Evolutionary conservation across 1,139 yeast genomes (phyloP), one percentile per base, ranked within the genome.

Genomic region (Candida neerlandica): DNA sequence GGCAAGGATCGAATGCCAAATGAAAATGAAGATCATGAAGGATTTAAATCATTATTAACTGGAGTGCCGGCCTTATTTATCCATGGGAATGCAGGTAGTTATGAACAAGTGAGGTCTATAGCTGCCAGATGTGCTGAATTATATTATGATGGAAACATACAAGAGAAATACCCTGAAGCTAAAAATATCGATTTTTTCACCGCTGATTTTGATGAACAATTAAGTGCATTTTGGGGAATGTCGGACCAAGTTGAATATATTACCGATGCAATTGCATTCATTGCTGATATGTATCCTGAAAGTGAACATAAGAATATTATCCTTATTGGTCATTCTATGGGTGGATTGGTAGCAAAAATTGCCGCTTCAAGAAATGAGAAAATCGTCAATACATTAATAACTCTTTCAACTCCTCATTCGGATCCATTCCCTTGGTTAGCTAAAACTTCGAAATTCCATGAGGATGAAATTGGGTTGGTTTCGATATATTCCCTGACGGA

Each of bases 41-140:
- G 45, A 5, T 46, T 43, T n/a, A 37, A 35, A 12, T 41, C 46
- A 26, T 46, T 58, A 7, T 64, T 86, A 32, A 78, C 77, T 46
- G 99, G 98, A 0, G 78, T 86, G 1, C 99, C 99, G 0, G 90
- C 89, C 1, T 70, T 95, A 18, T 95, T 95, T 63, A 87, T 95
- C 37, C 99, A 99, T 0, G 99, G 99, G 0, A 95, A 95, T 64
- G 99, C 99, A 0, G 99, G 99, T 1, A 87, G 96, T 55, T 91
- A 84, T 66, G 81, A 84, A 57, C 99, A 95, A 67, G 96, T 83
- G 9, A 74, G 99, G 49, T 88, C 97, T 1, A 80, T 95, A n/a
- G 99, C 98, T 0, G 84, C 97, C 1, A 86, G 85, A 55, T 69
- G 86, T 27, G 75, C 92, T 1, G 75, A 77, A 46, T 62, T 82